Evolutionary conservation across 345 rosid genomes (phyloP), one percentile per base, ranked within the genome.

Genomic region (Garcia nutans): DNA sequence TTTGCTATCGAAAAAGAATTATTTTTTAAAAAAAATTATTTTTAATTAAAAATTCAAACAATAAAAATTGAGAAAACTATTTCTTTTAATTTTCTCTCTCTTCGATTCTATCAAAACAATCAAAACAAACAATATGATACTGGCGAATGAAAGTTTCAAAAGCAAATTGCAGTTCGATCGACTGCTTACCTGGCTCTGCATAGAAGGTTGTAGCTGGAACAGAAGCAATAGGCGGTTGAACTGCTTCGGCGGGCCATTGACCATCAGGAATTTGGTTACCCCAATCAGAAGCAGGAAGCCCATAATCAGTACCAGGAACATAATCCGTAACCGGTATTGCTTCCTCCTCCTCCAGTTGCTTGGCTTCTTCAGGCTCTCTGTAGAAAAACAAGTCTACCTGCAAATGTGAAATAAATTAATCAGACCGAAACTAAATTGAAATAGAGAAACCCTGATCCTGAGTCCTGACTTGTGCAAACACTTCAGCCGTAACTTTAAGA

Each of bases 201-300:
- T 59, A 76, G 85, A 84, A 79, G 37, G 75, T 83, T 65, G 79
- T 79, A 78, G 77, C 82, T n/a, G 92, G 93, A 47, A 80, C 88
- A 16, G 85, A 92, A 61, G 93, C n/a, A 67, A 91, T 85, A 28
- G 98, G 92, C 15, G 78, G 81, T 76, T 73, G 86, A 47, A 81
- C 78, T 9, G 61, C 83, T 61, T 92, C 97, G 50, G 84, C 65
- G 0, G 88, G 52, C 98, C 98, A 93, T 44, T 85, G 88, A n/a
- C 70, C 75, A 75, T 87, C 95, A 54, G 88, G 74, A 56, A 84
- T 82, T 41, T 75, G 85, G 60, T 82, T 74, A 0, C 86, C 79
- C 96, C 96, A 92, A 41, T 89, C 97, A 68, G 79, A 74, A 22
- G 81, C 44, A 22, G 81, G 41, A 28, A 72, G 50, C 44, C 82